Conservation (phyloP, 805 yeast genomes). For the Hanseniaspora taiwanica region DNA sequence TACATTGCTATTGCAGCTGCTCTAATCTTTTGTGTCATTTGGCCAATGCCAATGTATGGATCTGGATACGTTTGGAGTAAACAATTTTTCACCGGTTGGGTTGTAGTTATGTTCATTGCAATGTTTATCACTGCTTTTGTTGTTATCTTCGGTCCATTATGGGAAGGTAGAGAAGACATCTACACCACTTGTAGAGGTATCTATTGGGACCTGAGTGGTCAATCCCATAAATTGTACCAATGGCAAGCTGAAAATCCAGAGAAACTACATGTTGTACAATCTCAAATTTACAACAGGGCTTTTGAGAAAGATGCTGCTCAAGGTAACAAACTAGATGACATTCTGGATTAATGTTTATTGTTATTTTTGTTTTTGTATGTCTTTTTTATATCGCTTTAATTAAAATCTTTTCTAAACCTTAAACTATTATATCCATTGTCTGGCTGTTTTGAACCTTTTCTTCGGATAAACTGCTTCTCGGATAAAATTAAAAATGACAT, state of each 20-base stretch:
- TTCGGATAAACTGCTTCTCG: too few relatives aligned
- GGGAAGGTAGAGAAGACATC: conserved; percentile 61
- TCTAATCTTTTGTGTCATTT: conserved; percentile 50
- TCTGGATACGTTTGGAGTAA: conserved; percentile 60
- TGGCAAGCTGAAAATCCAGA: conserved; percentile 74
- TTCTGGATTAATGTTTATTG: background rate
- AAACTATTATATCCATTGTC: too few relatives aligned
- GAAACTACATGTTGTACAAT: conserved; percentile 56
- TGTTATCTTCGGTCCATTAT: conserved; percentile 57
- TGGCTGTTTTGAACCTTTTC: too few relatives aligned
- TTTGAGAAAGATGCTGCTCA: conserved; percentile 1
- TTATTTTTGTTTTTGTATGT: background rate
- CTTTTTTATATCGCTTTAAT: too few relatives aligned
- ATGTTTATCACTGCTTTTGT: conserved; percentile 50
- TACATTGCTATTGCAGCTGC: conserved; percentile 48
- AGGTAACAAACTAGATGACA: conserved; percentile 1
- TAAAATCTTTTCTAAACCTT: too few relatives aligned
- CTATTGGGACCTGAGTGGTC: conserved; percentile 78
- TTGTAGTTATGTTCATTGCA: conserved; percentile 73
- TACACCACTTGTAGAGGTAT: conserved; percentile 58
- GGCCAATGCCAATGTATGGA: conserved; percentile 97
- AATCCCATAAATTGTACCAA: conserved; percentile 50
- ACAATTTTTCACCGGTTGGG: conserved; percentile 80
- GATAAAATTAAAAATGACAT: too few relatives aligned
- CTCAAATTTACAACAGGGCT: conserved; percentile 38